A percentile compares a stretch with the other conserved stretches of the same genome.
Conservation (phyloP, 306 rosid species). For the Rosa chinensis region DNA sequence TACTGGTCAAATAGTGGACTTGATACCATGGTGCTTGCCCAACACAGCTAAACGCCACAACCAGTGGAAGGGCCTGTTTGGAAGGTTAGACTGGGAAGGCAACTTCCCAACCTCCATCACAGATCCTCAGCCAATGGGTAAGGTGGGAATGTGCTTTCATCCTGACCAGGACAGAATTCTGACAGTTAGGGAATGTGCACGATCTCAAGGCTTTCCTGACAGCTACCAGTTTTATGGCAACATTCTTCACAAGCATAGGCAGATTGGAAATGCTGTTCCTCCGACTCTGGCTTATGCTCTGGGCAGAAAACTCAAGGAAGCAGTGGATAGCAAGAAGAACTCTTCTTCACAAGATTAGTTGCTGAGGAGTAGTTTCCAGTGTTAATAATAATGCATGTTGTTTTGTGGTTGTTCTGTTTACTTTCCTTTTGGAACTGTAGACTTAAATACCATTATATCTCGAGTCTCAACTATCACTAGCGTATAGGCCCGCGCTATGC, state of each 20-base stretch:
- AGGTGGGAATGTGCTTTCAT: conserved; percentile 98
- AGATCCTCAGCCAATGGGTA: conserved; percentile 98
- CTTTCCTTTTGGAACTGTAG: too few species aligned
- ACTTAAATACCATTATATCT: too few species aligned
- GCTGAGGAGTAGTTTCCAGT: background rate
- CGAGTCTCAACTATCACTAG: too few species aligned
- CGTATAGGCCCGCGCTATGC: too few species aligned
- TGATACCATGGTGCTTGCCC: conserved; percentile 98
- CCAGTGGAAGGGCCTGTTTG: conserved; percentile 95
- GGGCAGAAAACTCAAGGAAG: conserved; percentile 77
- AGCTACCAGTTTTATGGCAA: conserved; percentile 64
- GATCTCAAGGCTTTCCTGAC: conserved; percentile 95
- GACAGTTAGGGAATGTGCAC: conserved; percentile 91
- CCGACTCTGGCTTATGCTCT: conserved; percentile 88
- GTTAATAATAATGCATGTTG: too few species aligned
- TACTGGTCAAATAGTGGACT: conserved; percentile 71
- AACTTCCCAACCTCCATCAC: conserved; percentile 95
- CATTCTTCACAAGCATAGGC: conserved; percentile 81
- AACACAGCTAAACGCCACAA: conserved; percentile 94
- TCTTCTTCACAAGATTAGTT: background rate
- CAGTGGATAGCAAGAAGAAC: conserved; percentile 49
- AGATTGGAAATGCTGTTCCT: conserved; percentile 98
- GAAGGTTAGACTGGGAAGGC: conserved; percentile 95
- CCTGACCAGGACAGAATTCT: conserved; percentile 94
- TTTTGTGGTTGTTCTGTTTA: too few species aligned